Evolutionary conservation across 1,139 yeast genomes (phyloP).

Genomic region (Yamadazyma epiphylla): DNA sequence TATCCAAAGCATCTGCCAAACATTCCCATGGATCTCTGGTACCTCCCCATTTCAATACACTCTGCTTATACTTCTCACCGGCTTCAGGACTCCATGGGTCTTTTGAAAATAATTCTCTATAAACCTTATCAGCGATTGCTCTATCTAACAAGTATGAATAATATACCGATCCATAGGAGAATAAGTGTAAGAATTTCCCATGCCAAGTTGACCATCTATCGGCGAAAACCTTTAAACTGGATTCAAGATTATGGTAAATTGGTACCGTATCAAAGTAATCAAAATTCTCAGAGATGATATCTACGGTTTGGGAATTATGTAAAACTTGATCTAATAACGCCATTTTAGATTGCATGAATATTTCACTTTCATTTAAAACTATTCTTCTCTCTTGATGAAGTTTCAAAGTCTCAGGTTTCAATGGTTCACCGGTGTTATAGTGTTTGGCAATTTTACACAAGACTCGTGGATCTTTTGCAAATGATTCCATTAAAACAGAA

Average conservation of each 20-base stretch:
- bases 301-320: slow-evolving; percentile 47
- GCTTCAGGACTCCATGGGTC: slow-evolving; percentile 70
- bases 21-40: slow-evolving; percentile 87
- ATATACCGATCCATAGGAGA: slow-evolving; percentile 92
- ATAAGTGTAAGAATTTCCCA: slow-evolving; percentile 89
- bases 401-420: slow-evolving; percentile 49
- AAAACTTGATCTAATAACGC: slow-evolving; percentile 82
- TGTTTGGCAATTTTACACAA: slow-evolving; percentile 71
- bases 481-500: slow-evolving; percentile 90
- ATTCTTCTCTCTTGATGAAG: slow-evolving; percentile 51
- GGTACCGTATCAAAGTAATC: slow-evolving; percentile 46
- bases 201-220: slow-evolving; percentile 82
- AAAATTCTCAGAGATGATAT: slow-evolving; percentile 12
- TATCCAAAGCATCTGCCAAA: slow-evolving; percentile 72
- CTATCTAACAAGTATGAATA: slow-evolving; percentile 90
- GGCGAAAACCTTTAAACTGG: slow-evolving; percentile 49
- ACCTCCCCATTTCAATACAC: slow-evolving; percentile 91
- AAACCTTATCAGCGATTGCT: slow-evolving; percentile 85
- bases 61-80: slow-evolving; percentile 70
- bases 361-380: slow-evolving; percentile 65
- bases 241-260: slow-evolving; percentile 66
- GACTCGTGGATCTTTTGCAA: slow-evolving; percentile 80
- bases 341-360: slow-evolving; percentile 85
- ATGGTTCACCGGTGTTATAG: slow-evolving; percentile 60
- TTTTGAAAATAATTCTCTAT: slow-evolving; percentile 65